Base-by-base conservation (phyloP, 2,329 filamentous ascomycete species). In the Claviceps digitariae region DNA sequence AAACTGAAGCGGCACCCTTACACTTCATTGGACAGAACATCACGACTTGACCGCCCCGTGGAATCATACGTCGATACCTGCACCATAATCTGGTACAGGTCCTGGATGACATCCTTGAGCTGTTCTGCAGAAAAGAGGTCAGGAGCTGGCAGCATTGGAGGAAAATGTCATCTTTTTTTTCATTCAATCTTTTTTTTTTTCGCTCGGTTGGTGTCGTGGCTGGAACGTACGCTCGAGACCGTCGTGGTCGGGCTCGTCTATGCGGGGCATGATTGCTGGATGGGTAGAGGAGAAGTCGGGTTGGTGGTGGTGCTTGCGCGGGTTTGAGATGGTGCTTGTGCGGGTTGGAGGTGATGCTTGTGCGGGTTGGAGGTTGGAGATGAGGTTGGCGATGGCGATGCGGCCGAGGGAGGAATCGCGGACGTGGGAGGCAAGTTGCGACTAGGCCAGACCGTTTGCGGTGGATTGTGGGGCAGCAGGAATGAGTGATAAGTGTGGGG, bases 81-180 rank as follows among this genome's bases (percentile, higher is more conserved):
- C 47, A 84, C 77, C 73, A 82, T 79, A 55, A 83, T 67, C 59
- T 81, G 74, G 72, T 80, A 83, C 43, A 83, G 74, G 59, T 81
- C 78, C 61, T 83, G 78, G 64, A 84, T 80, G 56, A 81, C 72
- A 60, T 80, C 74, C 62, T 82, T 79, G 67, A 82, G 71, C 66
- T 79, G 72, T 59, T 75, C 79, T 82, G 60, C 15, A 3, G 4
- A 2, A 4, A 10, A n/a, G 23, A 20, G 15, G 21, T 38, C 17
- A 54, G 48, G 20, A 38, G 45, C 20, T 40, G 40, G n/a, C n/a
- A n/a, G n/a, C n/a, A n/a, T n/a, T n/a, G 27, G 27, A 29, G 27
- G 27, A 8, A 29, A 8, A 29, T 8, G 27, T 29, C 13, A 13
- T 6, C 12, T 23, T 15, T 6, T 23, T 27, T 17, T 7, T 17